Evolutionary conservation across 164 flowering plant genomes (phyloP).

Genomic region (Magnolia kwangsiensis): DNA sequence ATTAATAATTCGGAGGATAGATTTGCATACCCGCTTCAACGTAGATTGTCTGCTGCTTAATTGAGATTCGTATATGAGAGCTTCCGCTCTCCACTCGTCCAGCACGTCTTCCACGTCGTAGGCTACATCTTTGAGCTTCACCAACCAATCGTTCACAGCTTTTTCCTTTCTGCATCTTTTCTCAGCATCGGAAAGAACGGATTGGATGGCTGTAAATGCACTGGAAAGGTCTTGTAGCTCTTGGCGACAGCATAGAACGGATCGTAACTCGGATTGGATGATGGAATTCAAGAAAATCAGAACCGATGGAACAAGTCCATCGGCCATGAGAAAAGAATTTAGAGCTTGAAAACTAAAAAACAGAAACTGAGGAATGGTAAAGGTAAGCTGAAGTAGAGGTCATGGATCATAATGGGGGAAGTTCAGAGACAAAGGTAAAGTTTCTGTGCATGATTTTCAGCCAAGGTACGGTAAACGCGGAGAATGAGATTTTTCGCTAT

Average conservation of each 20-base stretch:
- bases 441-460: too few species aligned
- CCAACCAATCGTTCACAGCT: background rate
- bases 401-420: too few species aligned
- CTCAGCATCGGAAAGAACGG: slow-evolving; percentile 2
- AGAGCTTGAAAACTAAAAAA: too few species aligned
- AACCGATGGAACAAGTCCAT: too few species aligned
- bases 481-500: too few species aligned
- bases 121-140: background rate
- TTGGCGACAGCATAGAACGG: background rate
- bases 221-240: slow-evolving; percentile 15
- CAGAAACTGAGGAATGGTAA: too few species aligned
- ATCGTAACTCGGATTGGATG: too few species aligned
- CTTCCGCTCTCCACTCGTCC: background rate
- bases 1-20: background rate
- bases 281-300: too few species aligned
- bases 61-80: background rate
- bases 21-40: background rate
- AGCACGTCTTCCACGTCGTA: slow-evolving; percentile 7
- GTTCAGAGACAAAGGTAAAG: too few species aligned
- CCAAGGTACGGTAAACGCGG: too few species aligned
- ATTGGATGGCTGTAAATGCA: slow-evolving; percentile 1
- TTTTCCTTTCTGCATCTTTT: background rate
- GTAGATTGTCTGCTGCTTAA: background rate
- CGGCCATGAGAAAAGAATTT: too few species aligned
- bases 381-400: too few species aligned